Percentiles rank a stretch among this genome's conserved stretches.
These are phyloP conservation scores for Suillus lakei DNA, from an alignment of 768 basidiomycete genomes.

Conservation along the genomic window DNA sequence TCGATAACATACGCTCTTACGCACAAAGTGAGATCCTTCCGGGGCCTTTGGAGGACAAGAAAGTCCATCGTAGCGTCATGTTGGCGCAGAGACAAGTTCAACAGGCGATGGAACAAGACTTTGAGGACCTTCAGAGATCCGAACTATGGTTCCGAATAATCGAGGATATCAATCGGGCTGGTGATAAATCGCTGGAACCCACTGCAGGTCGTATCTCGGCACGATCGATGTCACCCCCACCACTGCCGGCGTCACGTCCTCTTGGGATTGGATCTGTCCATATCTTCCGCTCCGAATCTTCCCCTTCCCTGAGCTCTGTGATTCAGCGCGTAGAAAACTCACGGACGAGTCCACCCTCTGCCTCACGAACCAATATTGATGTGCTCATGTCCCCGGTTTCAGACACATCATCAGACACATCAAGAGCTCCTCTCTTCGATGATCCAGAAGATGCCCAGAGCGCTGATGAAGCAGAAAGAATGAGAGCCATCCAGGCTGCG, in stretches of 20 bases:
- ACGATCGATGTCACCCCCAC: constrained; percentile 17
- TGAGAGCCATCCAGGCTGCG: constrained; percentile 97
- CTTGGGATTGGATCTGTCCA: constrained; percentile 17
- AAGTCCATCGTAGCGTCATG: constrained; percentile 79
- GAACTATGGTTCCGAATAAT: constrained; percentile 93
- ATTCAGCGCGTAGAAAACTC: constrained; percentile 23
- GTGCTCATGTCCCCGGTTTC: constrained; percentile 78
- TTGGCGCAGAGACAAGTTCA: constrained; percentile 86
- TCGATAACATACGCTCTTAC: constrained; percentile 72
- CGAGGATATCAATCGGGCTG: constrained; percentile 59
- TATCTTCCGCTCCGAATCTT: constrained; percentile 43
- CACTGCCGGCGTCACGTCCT: constrained; percentile 19
- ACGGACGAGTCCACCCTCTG: constrained; percentile 21
- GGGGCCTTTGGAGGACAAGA: constrained; percentile 46
- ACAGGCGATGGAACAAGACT: constrained; percentile 89
- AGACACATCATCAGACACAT: constrained; percentile 53
- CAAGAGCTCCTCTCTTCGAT: constrained; percentile 79
- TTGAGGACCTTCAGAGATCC: constrained; percentile 84
- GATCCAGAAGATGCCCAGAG: constrained; percentile 70
- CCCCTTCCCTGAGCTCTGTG: constrained; percentile 33
- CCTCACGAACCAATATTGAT: constrained; percentile 61
- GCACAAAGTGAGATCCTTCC: constrained; percentile 53
- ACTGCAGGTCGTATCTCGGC: constrained; percentile 8
- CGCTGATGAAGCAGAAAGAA: constrained; percentile 75
- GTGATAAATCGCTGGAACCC: constrained; percentile 13